Conservation (phyloP, 2,329 filamentous ascomycete species). For the Raffaelea albimanens region DNA sequence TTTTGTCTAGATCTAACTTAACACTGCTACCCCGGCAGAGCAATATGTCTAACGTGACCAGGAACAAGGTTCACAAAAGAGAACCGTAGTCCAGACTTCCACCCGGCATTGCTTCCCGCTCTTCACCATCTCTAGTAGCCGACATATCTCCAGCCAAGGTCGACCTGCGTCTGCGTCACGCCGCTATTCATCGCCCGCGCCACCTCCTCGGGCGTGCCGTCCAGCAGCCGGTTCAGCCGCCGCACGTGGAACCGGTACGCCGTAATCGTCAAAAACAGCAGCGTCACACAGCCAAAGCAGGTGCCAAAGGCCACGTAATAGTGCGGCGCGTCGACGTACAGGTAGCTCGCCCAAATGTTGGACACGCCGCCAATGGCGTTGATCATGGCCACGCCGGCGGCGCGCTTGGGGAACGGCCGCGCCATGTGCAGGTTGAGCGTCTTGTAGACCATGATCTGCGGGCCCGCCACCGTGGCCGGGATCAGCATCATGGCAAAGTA, state of each 20-base stretch:
- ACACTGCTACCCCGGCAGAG: too few relatives aligned
- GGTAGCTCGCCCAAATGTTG: constrained; percentile 25
- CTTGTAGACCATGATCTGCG: constrained; percentile 29
- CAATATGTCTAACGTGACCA: too few relatives aligned
- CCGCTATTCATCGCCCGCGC: constrained; percentile 14
- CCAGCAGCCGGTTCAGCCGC: constrained; percentile 14
- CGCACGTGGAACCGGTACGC: constrained; percentile 13
- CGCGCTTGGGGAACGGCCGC: constrained; percentile 30
- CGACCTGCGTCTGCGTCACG: constrained; percentile 15
- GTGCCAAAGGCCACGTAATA: constrained; percentile 14
- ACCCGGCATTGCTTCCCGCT: too few relatives aligned
- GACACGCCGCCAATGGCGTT: constrained; percentile 24
- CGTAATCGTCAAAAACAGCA: constrained; percentile 12
- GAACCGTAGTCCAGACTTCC: too few relatives aligned
- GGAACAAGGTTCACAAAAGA: too few relatives aligned
- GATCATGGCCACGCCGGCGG: constrained; percentile 28
- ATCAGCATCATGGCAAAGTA: constrained; percentile 33
- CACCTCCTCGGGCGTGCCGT: constrained; percentile 13
- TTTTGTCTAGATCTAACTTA: too few relatives aligned
- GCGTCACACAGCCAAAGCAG: constrained; percentile 11
- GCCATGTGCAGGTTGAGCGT: constrained; percentile 22
- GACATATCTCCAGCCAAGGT: constrained; percentile 17
- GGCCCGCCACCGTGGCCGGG: constrained; percentile 21
- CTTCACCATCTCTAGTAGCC: constrained; percentile 13
- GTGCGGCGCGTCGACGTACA: constrained; percentile 17